Base-by-base conservation (phyloP, 2,329 filamentous ascomycete genomes). In the Botrytis fabae region DNA sequence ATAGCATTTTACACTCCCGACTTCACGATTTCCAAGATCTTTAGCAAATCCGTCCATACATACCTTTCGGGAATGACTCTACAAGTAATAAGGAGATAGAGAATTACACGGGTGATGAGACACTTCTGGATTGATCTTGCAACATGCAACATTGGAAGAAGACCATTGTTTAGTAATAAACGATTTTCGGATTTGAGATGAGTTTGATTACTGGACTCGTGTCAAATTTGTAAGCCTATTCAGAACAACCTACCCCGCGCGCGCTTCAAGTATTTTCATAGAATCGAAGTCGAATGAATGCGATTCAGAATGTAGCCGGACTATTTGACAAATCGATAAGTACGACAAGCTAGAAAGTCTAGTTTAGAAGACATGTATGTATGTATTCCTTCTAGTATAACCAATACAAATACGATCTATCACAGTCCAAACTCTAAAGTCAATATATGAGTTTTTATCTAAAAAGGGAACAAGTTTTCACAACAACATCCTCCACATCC, bases 221-320 rank as follows among this genome's bases (percentile, higher is more conserved):
- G 2, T 28, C 6, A 2, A 28, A 54, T n/a, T 1, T n/a, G 2
- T 3, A 2, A 0, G 16, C 16, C 2, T 5, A 18, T 22, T 22
- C 2, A 48, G 44, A 48, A 9, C 20, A 9, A n/a, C n/a, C n/a
- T n/a, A n/a, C n/a, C n/a, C n/a, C n/a, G n/a, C n/a, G n/a, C n/a
- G n/a, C n/a, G 32, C 32, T 32, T 32, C 32, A 32, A 1, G 14
- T n/a, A 16, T 54, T 48, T 48, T n/a, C 51, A 14, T 28, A 28
- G 5, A 54, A 28, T 54, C n/a, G 14, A 28, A 54, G n/a, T n/a
- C 51, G 6, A 25, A 28, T 28, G 51, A 16, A 28, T 28, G 16
- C 2, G 25, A 54, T n/a, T 28, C 14, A 25, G 51, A 54, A 16
- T 54, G 25, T 12, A 54, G 12, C 51, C 2, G 25, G 7, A 54